Conservation (phyloP, 306 rosid genomes). For the Astragalus glycyphyllos region DNA sequence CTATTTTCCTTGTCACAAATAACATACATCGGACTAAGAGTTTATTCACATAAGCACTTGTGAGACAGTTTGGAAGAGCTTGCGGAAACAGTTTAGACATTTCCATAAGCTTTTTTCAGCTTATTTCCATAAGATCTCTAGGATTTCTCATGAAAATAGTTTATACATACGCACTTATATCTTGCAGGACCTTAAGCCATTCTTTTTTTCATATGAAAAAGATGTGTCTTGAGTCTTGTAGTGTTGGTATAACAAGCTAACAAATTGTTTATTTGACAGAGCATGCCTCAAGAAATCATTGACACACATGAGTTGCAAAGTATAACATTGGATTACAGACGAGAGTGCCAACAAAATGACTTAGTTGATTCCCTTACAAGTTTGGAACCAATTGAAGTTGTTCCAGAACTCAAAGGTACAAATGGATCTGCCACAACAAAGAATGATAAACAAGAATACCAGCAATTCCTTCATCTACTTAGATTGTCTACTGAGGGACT, state of each 20-base stretch:
- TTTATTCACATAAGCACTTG: too few species aligned
- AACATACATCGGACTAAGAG: too few species aligned
- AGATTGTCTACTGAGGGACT: slow-evolving; percentile 72
- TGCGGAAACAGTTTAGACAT: too few species aligned
- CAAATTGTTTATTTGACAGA: slow-evolving; percentile 54
- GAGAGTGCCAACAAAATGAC: slow-evolving; percentile 86
- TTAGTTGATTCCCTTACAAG: slow-evolving; percentile 83
- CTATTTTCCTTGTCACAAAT: background rate
- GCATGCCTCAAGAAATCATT: slow-evolving; percentile 93
- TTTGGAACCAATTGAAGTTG: slow-evolving; percentile 53
- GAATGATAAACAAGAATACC: slow-evolving; percentile 49
- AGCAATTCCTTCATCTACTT: slow-evolving; percentile 78
- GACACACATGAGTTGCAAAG: slow-evolving; percentile 82
- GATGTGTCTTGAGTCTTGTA: too few species aligned
- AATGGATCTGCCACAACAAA: slow-evolving; percentile 58
- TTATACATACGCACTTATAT: background rate
- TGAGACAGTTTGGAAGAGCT: too few species aligned
- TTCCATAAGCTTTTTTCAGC: too few species aligned
- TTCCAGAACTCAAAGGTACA: slow-evolving; percentile 55
- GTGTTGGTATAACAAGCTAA: slow-evolving; percentile 33
- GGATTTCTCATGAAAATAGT: too few species aligned
- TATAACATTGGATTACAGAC: slow-evolving; percentile 91
- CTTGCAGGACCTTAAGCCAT: too few species aligned
- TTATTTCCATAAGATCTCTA: too few species aligned
- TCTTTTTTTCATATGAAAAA: too few species aligned